Percentiles rank a stretch among this genome's conserved stretches.
Conservation (phyloP, 129 eudicot genomes). For the Ambrosia trifida region DNA sequence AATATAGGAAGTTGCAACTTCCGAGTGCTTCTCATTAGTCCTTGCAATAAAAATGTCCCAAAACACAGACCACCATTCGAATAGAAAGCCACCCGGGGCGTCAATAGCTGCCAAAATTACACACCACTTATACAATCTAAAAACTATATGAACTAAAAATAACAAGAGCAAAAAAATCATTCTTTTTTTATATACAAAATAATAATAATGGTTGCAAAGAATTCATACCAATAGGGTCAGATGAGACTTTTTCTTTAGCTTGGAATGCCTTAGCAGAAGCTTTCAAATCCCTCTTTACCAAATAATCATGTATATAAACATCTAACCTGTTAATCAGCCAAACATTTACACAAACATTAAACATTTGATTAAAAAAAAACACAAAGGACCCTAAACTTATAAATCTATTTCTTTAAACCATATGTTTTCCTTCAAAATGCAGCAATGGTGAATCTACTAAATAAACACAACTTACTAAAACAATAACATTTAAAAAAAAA, state of each 20-base stretch:
- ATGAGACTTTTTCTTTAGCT: constrained; percentile 93
- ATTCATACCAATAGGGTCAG: constrained; percentile 96
- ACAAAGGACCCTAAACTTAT: too few relatives aligned
- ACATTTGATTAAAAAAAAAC: too few relatives aligned
- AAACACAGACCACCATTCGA: constrained; percentile 99
- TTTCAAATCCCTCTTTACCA: constrained; percentile 90
- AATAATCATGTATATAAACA: constrained; percentile 92
- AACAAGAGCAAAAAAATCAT: too few relatives aligned
- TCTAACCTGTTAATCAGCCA: constrained; percentile 65
- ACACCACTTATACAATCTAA: constrained; percentile 8
- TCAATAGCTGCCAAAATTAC: constrained; percentile 68
- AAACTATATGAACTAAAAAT: too few relatives aligned
- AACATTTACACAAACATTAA: neutral
- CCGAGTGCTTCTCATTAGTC: constrained; percentile 95
- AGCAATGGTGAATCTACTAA: too few relatives aligned
- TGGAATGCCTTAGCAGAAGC: constrained; percentile 98
- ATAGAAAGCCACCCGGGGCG: constrained; percentile 98
- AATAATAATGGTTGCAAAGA: constrained; percentile 12
- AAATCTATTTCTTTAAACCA: too few relatives aligned
- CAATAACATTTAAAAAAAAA: too few relatives aligned
- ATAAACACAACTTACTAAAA: too few relatives aligned
- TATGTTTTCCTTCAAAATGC: too few relatives aligned
- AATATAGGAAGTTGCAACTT: constrained; percentile 96
- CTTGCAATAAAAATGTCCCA: constrained; percentile 98
- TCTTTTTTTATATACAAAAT: neutral